Evolutionary conservation across 1,284 basidiomycete genomes (phyloP).

Genomic region (Salmacisia buchloeana): DNA sequence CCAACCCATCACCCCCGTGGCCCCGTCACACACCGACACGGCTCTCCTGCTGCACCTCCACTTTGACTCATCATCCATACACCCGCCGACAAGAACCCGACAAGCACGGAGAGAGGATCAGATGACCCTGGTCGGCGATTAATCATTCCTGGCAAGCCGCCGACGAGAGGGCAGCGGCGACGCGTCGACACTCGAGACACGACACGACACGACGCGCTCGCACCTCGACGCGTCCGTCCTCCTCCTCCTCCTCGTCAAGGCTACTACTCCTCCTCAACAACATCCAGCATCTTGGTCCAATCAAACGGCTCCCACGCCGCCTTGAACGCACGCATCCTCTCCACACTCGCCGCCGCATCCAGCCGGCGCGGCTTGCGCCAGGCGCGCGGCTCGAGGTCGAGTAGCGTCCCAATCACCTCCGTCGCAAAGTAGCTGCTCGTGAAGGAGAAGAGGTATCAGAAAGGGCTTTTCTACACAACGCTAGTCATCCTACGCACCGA

Average conservation of each 20-base stretch:
- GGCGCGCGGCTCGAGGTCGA: slow-evolving; percentile 77
- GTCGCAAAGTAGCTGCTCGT: slow-evolving; percentile 75
- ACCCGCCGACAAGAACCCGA: too few species aligned
- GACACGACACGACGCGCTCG: neutral
- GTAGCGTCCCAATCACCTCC: slow-evolving; percentile 86
- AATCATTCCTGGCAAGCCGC: too few species aligned
- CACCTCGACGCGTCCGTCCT: too few species aligned
- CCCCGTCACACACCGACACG: too few species aligned
- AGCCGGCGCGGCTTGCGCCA: slow-evolving; percentile 76
- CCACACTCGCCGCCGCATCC: slow-evolving; percentile 63
- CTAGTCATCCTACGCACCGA: slow-evolving; percentile 3
- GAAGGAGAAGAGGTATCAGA: neutral
- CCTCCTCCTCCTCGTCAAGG: neutral
- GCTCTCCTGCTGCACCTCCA: too few species aligned
- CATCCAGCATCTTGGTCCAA: slow-evolving; percentile 50
- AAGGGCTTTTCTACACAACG: neutral
- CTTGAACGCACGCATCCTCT: slow-evolving; percentile 65
- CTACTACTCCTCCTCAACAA: neutral
- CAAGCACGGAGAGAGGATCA: too few species aligned
- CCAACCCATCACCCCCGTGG: too few species aligned
- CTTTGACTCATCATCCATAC: too few species aligned
- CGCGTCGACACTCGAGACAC: neutral
- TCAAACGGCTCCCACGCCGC: slow-evolving; percentile 52
- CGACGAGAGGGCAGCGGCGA: too few species aligned
- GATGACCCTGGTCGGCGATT: too few species aligned